Conservation (phyloP, 768 basidiomycete genomes). For the Leccinum boreale region DNA sequence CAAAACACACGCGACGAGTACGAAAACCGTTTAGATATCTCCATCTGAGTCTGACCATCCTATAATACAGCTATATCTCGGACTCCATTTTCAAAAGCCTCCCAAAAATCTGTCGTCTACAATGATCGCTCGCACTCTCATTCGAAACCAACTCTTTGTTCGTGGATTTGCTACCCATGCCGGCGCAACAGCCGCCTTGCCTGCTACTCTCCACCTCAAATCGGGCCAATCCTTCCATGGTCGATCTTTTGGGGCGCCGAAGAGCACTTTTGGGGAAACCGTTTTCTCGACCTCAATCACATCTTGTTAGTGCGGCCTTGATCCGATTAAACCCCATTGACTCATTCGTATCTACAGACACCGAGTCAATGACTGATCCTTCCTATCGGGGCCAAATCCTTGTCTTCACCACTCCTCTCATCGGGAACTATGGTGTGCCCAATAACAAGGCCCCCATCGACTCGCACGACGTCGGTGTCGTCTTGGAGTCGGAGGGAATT, state of each 20-base stretch:
- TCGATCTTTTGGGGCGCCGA: constrained; percentile 83
- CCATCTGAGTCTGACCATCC: constrained; percentile 21
- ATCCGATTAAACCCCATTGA: constrained; percentile 7
- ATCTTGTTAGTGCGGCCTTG: constrained; percentile 62
- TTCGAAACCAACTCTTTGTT: constrained; percentile 46
- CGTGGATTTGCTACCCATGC: constrained; percentile 70
- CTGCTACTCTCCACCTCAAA: constrained; percentile 89
- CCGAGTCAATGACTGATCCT: constrained; percentile 99
- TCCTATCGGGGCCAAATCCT: constrained; percentile 98
- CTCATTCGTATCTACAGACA: constrained; percentile 56
- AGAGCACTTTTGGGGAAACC: constrained; percentile 91
- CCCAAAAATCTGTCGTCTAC: constrained; percentile 27
- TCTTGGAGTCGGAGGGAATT: constrained; percentile 84
- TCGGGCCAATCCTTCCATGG: constrained; percentile 92
- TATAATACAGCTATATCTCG: constrained; percentile 68
- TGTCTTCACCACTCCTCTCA: constrained; percentile 97
- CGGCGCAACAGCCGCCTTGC: constrained; percentile 44
- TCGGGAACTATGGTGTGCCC: constrained; percentile 98
- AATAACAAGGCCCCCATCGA: constrained; percentile 69
- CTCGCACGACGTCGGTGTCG: constrained; percentile 75
- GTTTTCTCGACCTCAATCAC: constrained; percentile 99
- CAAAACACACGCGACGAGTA: constrained; percentile 89
- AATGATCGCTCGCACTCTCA: constrained; percentile 59
- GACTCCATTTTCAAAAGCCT: constrained; percentile 43
- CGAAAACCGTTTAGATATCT: constrained; percentile 21